Percentiles rank a stretch among this genome's conserved stretches.
phyloP scores from a whole-genome alignment of 768 basidiomycete species.

The Mycena galopus region DNA sequence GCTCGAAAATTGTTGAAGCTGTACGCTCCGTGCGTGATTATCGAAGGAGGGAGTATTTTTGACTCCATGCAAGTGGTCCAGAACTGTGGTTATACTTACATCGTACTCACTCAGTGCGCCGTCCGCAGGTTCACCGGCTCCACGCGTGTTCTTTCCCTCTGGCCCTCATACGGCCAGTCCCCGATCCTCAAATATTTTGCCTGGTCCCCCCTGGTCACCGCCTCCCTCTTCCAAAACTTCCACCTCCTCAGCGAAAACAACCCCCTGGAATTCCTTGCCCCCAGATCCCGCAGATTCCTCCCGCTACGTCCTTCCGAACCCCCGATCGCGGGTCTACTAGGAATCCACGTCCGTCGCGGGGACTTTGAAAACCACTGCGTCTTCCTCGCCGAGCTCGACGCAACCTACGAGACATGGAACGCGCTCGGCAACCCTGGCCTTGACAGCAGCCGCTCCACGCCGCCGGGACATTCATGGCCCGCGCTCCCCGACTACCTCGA shows the following conservation, averaged over 20 bases:
- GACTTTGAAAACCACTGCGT: constrained; percentile 61
- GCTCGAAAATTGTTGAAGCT: constrained; percentile 13
- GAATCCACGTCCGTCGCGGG: constrained; percentile 64
- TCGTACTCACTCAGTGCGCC: not conserved
- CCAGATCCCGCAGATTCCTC: not conserved
- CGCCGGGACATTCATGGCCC: not conserved
- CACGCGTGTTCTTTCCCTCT: constrained; percentile 8
- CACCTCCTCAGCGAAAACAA: not conserved
- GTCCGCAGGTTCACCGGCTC: constrained; percentile 14
- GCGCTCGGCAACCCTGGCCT: constrained; percentile 43
- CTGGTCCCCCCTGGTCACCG: constrained; percentile 26
- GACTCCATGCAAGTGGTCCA: constrained; percentile 1
- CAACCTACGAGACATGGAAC: constrained; percentile 59
- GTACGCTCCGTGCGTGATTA: not conserved
- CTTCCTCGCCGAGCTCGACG: constrained; percentile 47
- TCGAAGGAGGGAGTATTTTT: not conserved
- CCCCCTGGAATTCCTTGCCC: not conserved
- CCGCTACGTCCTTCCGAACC: not conserved
- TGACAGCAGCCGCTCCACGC: too few relatives aligned
- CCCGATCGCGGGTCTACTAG: constrained; percentile 56
- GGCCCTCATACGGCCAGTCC: constrained; percentile 14
- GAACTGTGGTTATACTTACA: too few relatives aligned
- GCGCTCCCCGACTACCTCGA: constrained; percentile 42
- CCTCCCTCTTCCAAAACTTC: constrained; percentile 13
- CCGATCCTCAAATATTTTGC: constrained; percentile 25